Conservation (phyloP, 2,329 filamentous ascomycete genomes). For the Cytospora leucostoma region DNA sequence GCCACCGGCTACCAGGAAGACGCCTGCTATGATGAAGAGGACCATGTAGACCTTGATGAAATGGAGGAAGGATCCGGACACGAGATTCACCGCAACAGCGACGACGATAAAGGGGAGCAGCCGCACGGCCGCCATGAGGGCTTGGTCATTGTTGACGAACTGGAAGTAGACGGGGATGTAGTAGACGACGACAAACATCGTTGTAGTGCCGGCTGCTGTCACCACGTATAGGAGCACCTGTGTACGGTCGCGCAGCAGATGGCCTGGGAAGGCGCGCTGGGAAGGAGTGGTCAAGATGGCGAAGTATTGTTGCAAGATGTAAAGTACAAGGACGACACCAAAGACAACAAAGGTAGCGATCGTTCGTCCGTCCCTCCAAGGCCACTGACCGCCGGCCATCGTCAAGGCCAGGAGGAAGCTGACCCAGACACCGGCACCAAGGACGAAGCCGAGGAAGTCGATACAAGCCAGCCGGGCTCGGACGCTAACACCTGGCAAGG, state of each 20-base stretch:
- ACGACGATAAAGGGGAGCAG: conserved; percentile 41
- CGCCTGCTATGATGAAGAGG: conserved; percentile 29
- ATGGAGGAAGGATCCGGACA: conserved; percentile 21
- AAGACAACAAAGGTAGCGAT: conserved; percentile 50
- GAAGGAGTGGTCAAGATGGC: conserved; percentile 42
- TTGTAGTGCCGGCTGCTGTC: conserved; percentile 37
- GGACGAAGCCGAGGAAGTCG: conserved; percentile 48
- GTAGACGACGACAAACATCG: conserved; percentile 45
- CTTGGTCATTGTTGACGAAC: conserved; percentile 36
- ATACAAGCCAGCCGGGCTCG: conserved; percentile 36
- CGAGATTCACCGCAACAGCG: conserved; percentile 21
- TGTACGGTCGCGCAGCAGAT: conserved; percentile 42
- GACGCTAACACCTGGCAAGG: not conserved
- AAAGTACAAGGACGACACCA: conserved; percentile 43
- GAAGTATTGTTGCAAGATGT: conserved; percentile 46
- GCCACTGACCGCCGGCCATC: conserved; percentile 50
- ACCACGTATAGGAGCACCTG: conserved; percentile 45
- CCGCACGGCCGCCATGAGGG: conserved; percentile 42
- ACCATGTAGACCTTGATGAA: conserved; percentile 29
- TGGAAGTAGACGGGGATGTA: conserved; percentile 21
- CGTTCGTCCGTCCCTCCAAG: conserved; percentile 48
- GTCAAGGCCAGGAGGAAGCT: conserved; percentile 49
- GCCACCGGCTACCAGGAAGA: conserved; percentile 28
- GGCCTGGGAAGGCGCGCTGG: conserved; percentile 46
- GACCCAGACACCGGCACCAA: conserved; percentile 44